Base-by-base conservation (phyloP, 176 grass and related monocot genomes). In the Stipa capillata region DNA sequence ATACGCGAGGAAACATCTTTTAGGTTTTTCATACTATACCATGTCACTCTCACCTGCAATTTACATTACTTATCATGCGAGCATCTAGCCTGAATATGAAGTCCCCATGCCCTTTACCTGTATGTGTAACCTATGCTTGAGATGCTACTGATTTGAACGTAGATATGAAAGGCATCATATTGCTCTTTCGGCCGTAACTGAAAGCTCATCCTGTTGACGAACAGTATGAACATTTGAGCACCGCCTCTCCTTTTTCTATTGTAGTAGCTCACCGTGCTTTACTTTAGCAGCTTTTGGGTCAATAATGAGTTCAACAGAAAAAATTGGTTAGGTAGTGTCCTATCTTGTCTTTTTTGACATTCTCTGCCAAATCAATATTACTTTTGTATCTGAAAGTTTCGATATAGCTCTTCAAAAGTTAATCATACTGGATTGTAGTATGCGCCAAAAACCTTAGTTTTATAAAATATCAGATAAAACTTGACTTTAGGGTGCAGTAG, bases 151-250 rank as follows among this genome's bases (percentile, higher is more conserved):
- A 67, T 68, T 32, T 81, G 70, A 82, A 77, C 53, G 23, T 31
- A 88, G 37, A 60, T 33, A 79, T 60, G 58, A 60, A 59, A 57
- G 75, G 66, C 58, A 84, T 74, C 86, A 1, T 18, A 20, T 34
- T 34, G 34, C 5, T 79, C 75, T 84, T 74, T 84, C 2, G 50
- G 24, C 51, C 49, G 28, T 49, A 87, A 23, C 44, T 39, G 48
- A 65, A 78, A 58, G 48, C 42, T 73, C 36, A 42, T 39, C 32
- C 41, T 18, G n/a, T n/a, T n/a, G n/a, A n/a, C n/a, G n/a, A n/a
- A n/a, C n/a, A n/a, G n/a, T n/a, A n/a, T n/a, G 73, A 79, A 88
- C 59, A 51, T 76, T 78, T 65, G 32, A 47, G 49, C 31, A 57
- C 15, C 20, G 3, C 31, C 29, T 66, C 18, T 52, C 23, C 21